Base-by-base conservation (phyloP, 495 filamentous ascomycete genomes). In the Penicillium fimorum region DNA sequence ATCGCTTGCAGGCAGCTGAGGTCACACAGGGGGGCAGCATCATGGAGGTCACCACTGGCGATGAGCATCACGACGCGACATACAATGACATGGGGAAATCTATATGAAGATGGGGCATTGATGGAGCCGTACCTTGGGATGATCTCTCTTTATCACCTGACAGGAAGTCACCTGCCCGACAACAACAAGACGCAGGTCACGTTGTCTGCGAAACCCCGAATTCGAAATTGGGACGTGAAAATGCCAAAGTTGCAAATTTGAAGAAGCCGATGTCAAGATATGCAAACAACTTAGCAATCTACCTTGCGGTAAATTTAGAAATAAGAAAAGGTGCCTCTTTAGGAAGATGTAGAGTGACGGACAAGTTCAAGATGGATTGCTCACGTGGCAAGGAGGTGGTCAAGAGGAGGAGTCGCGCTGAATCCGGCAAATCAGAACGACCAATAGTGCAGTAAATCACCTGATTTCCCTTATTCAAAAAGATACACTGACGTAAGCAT, bases 91-190 rank as follows among this genome's bases (percentile, higher is more conserved):
- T 41, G 54, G 51, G 56, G 33, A 38, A 30, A 46, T 38, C 43
- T 38, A 49, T 35, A 52, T 42, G 56, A 37, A 37, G 56, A 59
- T 53, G 51, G 51, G 56, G 58, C 50, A 20, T 45, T 27, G 58
- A 60, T 57, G 55, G 60, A 60, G 61, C 69, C 57, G 72, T 79
- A 74, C 73, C 75, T 76, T 75, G 68, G 68, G 70, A 74, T 72
- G 73, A 70, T 69, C 65, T 43, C 62, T 68, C 58, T 76, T 69
- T 78, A 78, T 78, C 76, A 78, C 76, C 76, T 78, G 76, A 78
- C 76, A 72, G 61, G 63, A 78, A 75, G 76, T 78, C 74, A 78
- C 76, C 74, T 77, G 74, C 74, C 70, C 64, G 69, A 73, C 68
- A 73, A 75, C 72, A 78, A 76, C 74, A 76, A 70, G 72, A 75